These are phyloP conservation scores for Penicillium sp. DNA, from an alignment of 2,329 filamentous ascomycete genomes.

Conservation along the genomic window DNA sequence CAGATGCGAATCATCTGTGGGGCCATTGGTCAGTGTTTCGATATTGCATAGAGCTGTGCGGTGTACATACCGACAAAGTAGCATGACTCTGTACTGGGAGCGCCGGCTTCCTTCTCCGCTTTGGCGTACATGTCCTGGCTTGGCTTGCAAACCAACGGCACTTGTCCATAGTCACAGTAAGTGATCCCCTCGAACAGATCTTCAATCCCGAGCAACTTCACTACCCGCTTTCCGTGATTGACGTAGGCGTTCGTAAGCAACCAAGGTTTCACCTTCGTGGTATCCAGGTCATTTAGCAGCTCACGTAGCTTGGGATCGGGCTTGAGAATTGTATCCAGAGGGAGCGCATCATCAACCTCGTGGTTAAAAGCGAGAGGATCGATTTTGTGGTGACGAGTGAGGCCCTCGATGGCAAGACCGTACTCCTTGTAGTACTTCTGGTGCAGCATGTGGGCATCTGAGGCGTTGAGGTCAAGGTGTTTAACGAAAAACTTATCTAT, in stretches of 20 bases:
- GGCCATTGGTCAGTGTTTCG: constrained; percentile 14
- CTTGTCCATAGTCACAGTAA: constrained; percentile 81
- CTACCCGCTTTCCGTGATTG: constrained; percentile 80
- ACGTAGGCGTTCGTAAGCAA: constrained; percentile 96
- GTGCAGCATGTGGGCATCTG: constrained; percentile 85
- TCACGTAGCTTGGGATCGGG: constrained; percentile 73
- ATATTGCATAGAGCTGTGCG: background rate
- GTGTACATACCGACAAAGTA: constrained; percentile 84
- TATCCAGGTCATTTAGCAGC: constrained; percentile 81
- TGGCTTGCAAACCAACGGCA: constrained; percentile 84
- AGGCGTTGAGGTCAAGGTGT: constrained; percentile 71
- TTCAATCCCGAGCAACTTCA: constrained; percentile 77
- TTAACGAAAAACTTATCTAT: constrained; percentile 62
- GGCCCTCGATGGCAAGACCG: constrained; percentile 92
- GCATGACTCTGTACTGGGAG: constrained; percentile 69
- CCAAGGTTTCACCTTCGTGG: constrained; percentile 82
- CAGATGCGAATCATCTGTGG: constrained; percentile 73
- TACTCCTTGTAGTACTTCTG: constrained; percentile 93
- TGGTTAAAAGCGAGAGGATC: constrained; percentile 92
- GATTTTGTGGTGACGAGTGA: constrained; percentile 92
- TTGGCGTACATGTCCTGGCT: constrained; percentile 79
- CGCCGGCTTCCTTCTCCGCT: constrained; percentile 82
- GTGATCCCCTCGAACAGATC: constrained; percentile 94
- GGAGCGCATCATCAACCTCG: constrained; percentile 92
- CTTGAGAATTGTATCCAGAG: constrained; percentile 80